phyloP scores from a whole-genome alignment of 2,329 filamentous ascomycete species.

The Penicillium sp. region DNA sequence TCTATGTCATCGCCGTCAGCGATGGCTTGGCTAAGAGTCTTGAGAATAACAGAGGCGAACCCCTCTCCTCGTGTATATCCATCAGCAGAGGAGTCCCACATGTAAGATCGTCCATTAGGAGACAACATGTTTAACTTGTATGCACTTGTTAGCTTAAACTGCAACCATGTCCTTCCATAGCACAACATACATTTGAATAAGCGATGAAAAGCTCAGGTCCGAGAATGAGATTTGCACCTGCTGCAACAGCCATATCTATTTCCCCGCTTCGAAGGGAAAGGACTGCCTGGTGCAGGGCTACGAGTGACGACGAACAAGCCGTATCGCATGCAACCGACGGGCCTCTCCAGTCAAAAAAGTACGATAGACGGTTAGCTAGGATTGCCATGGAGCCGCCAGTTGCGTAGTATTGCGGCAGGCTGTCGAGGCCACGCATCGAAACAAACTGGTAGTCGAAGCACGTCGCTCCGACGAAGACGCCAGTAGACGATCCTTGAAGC shows the following conservation, averaged over 20 bases:
- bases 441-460: not conserved
- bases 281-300: not conserved
- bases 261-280: not conserved
- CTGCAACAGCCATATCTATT: not conserved
- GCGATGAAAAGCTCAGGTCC: no score
- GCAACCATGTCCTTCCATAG: no score
- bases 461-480: not conserved
- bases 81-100: slow-evolving; percentile 43
- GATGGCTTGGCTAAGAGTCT: slow-evolving; percentile 49
- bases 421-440: no score
- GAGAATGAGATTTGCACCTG: not conserved
- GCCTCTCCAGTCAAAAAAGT: not conserved
- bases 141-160: no score
- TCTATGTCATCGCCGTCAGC: slow-evolving; percentile 45
- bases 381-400: not conserved
- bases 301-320: not conserved
- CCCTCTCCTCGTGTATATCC: slow-evolving; percentile 55
- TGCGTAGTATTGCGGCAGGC: not conserved
- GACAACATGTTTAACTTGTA: slow-evolving; percentile 40
- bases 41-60: slow-evolving; percentile 50
- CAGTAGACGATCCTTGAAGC: not conserved
- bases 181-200: no score
- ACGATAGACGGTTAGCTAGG: not conserved
- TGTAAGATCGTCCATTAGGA: slow-evolving; percentile 50
- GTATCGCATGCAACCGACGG: not conserved